These are phyloP conservation scores for Suillus tomentosus DNA, from an alignment of 768 basidiomycete genomes.

Conservation along the genomic window DNA sequence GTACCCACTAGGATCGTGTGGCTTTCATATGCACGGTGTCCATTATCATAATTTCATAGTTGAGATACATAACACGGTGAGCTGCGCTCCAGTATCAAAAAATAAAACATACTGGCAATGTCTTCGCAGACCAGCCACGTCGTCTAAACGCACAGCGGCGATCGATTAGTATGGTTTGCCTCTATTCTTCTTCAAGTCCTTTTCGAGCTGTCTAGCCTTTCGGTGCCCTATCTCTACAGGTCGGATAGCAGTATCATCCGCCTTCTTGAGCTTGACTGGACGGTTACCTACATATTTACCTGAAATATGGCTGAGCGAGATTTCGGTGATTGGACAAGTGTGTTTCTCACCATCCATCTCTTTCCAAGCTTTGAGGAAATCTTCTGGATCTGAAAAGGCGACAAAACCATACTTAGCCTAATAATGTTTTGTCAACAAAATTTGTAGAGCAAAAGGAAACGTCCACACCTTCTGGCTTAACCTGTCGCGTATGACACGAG, in stretches of 20 bases:
- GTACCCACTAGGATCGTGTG: not conserved
- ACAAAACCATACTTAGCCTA: constrained; percentile 98
- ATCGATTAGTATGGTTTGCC: constrained; percentile 72
- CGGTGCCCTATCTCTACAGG: constrained; percentile 92
- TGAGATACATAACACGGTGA: constrained; percentile 21
- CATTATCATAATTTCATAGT: constrained; percentile 9
- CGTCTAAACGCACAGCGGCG: not conserved
- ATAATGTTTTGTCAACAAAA: constrained; percentile 10
- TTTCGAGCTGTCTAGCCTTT: constrained; percentile 90
- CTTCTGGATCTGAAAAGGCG: constrained; percentile 97
- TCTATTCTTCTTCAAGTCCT: constrained; percentile 87
- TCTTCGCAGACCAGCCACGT: constrained; percentile 5
- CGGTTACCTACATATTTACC: constrained; percentile 99
- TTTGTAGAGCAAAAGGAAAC: not conserved
- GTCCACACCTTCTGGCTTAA: constrained; percentile 82
- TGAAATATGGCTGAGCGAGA: constrained; percentile 11
- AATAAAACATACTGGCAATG: constrained; percentile 31
- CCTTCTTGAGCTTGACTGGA: constrained; percentile 96
- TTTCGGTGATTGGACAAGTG: not conserved
- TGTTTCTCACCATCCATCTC: constrained; percentile 90
- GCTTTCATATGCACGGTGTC: not conserved
- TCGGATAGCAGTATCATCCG: constrained; percentile 80
- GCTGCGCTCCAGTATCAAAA: constrained; percentile 25
- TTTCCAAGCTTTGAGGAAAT: constrained; percentile 98
- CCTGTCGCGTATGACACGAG: constrained; percentile 92